phyloP scores from a whole-genome alignment of 1,139 yeast genomes.

The Suhomyces bokatorum region DNA sequence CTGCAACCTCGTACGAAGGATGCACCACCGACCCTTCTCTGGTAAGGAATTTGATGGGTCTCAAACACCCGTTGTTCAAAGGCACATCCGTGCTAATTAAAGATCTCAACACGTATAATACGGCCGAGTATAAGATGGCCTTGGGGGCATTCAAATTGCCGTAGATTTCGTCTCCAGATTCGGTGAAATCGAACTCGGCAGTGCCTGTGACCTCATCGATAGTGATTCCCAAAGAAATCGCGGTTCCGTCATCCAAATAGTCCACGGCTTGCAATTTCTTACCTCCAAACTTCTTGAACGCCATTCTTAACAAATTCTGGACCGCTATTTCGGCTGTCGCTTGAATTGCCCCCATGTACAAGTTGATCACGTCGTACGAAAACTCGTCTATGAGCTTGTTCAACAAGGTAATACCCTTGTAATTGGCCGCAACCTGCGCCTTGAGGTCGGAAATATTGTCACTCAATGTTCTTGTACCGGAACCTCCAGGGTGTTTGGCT shows the following conservation, averaged over 20 bases:
- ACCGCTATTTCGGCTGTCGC: conserved; percentile 46
- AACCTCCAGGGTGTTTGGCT: conserved; percentile 47
- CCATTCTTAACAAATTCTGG: conserved; percentile 37
- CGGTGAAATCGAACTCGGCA: conserved; percentile 44
- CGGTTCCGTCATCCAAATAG: conserved; percentile 48
- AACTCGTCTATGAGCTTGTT: conserved; percentile 34
- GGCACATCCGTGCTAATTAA: conserved; percentile 79
- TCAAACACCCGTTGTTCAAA: conserved; percentile 78
- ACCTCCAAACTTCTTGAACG: conserved; percentile 39
- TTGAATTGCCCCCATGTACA: conserved; percentile 47
- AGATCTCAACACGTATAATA: conserved; percentile 73
- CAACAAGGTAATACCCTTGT: conserved; percentile 41
- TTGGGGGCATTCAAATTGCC: conserved; percentile 50
- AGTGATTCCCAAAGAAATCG: conserved; percentile 36
- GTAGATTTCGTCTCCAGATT: conserved; percentile 45
- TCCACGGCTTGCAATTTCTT: conserved; percentile 36
- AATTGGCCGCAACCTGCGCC: conserved; percentile 47
- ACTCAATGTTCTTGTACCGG: conserved; percentile 43
- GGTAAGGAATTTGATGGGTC: conserved; percentile 64
- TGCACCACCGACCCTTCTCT: conserved; percentile 69
- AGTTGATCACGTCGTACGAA: conserved; percentile 34
- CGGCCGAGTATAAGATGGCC: conserved; percentile 80
- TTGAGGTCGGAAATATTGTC: conserved; percentile 47
- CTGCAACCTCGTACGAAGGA: conserved; percentile 78
- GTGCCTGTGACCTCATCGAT: conserved; percentile 38